Conservation (phyloP, 2,329 filamentous ascomycete species). For the Colletotrichum tanaceti region DNA sequence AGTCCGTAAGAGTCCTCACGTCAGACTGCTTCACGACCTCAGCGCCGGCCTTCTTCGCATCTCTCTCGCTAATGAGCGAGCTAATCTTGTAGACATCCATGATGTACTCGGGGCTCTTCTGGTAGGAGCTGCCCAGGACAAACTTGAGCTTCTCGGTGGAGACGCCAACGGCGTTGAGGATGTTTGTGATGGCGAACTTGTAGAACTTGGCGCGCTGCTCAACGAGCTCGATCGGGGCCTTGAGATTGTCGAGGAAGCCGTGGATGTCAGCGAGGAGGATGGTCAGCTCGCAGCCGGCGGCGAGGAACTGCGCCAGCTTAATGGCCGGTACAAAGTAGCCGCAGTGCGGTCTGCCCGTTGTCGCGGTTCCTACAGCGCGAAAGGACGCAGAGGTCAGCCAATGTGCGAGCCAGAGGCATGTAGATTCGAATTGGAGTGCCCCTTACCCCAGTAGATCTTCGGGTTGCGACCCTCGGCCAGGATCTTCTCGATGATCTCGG, state of each 20-base stretch:
- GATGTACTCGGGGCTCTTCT: conserved; percentile 76
- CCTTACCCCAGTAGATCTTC: conserved; percentile 84
- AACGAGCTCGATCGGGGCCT: conserved; percentile 89
- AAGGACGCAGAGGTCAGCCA: conserved; percentile 30
- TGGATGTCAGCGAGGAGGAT: conserved; percentile 81
- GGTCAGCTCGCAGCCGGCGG: conserved; percentile 84
- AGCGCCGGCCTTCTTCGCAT: conserved; percentile 89
- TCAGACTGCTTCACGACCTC: conserved; percentile 94
- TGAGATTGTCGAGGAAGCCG: conserved; percentile 84
- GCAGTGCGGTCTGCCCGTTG: conserved; percentile 87
- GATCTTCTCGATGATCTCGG: conserved; percentile 83
- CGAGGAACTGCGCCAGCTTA: conserved; percentile 89
- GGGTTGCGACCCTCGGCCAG: conserved; percentile 76
- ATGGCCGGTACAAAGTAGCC: conserved; percentile 90
- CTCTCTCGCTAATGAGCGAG: conserved; percentile 77
- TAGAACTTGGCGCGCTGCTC: conserved; percentile 87
- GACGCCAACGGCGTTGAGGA: conserved; percentile 82
- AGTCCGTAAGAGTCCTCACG: conserved; percentile 14
- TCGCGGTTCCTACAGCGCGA: conserved; percentile 71
- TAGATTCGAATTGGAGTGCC: neutral
- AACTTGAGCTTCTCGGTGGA: conserved; percentile 83
- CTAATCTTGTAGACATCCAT: conserved; percentile 89
- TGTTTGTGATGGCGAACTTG: conserved; percentile 76
- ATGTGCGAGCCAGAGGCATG: conserved; percentile 15
- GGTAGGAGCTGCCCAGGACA: conserved; percentile 86